Conservation (phyloP, 208 protist genomes). For the Leishmania major region DNA sequence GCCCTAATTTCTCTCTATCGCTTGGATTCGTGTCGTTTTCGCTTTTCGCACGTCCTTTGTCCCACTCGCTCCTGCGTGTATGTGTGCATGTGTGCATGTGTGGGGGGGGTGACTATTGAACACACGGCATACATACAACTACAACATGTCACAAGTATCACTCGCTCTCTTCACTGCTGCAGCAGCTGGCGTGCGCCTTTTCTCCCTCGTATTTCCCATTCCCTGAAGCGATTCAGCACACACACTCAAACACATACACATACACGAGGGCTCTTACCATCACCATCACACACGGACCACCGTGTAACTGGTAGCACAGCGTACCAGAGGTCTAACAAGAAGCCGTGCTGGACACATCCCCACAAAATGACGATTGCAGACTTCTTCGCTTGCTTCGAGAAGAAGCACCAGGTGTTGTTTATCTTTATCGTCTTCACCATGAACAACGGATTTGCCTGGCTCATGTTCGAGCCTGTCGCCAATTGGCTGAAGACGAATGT, state of each 20-base stretch:
- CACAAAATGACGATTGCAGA: slow-evolving; percentile 24
- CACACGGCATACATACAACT: background rate
- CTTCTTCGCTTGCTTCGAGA: slow-evolving; percentile 26
- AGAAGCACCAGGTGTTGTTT: slow-evolving; percentile 79
- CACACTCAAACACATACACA: background rate
- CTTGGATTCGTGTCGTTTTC: background rate
- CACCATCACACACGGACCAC: background rate
- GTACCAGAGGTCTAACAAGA: background rate
- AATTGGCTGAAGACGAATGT: slow-evolving; percentile 70
- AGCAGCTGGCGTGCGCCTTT: background rate
- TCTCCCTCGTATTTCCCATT: background rate
- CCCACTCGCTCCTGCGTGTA: background rate
- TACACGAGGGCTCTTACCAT: background rate
- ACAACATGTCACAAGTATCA: background rate
- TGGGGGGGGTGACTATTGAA: background rate
- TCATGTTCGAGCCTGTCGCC: slow-evolving; percentile 89
- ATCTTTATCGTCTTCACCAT: slow-evolving; percentile 85
- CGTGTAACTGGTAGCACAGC: background rate
- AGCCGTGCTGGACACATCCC: background rate
- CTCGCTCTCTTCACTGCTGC: background rate
- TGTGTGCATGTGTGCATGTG: background rate
- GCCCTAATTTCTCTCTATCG: background rate
- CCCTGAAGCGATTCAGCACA: background rate
- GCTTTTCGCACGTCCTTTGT: background rate
- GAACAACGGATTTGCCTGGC: slow-evolving; percentile 89